Base-by-base conservation (phyloP, 1,284 basidiomycete species). In the Cystobasidium pallidum region DNA sequence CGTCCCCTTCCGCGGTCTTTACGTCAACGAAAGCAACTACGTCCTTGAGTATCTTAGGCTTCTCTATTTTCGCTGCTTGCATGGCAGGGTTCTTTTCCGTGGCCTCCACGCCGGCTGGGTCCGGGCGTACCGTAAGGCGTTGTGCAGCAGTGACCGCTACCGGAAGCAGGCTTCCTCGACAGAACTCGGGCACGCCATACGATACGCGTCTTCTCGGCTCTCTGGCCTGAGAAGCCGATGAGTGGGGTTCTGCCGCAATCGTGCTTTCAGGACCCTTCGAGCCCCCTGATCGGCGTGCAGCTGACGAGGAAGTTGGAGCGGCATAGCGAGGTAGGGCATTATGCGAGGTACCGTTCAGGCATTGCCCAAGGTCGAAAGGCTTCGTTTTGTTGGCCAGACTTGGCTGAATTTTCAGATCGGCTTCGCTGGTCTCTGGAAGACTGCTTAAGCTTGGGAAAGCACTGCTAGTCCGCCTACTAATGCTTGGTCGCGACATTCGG, bases 11-110 rank as follows among this genome's bases (percentile, higher is more conserved):
- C 41, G 89, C 89, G 2, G 90, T 93, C 75, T 87, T 84, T 24
- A 96, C 91, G 79, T 96, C 94, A 54, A 96, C 92, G 77, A 91
- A 95, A 4, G 94, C 89, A 1, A 87, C 86, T 64, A 93, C 94
- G 13, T 88, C 87, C 71, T 88, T 88, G 75, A 95, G 64, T 10
- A 74, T 63, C 21, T 19, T 57, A 30, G 59, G 30, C 26, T 64
- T 63, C 11, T 54, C 51, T 10, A 30, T 32, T 28, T 66, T 54
- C 15, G 36, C 28, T 3, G 4, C 28, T 19, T 57, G 34, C 30
- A 57, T 19, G 8, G 32, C 32, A 11, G 54, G 32, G 1, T n/a
- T 2, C 13, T 36, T 43, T 11, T 61, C n/a, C 39, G 24, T 28
- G 11, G 28, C 24, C 4, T 64, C 6, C 32, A 41, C 36, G n/a